Evolutionary conservation across 345 rosid genomes (phyloP).

Genomic region (Gossypium stocksii): DNA sequence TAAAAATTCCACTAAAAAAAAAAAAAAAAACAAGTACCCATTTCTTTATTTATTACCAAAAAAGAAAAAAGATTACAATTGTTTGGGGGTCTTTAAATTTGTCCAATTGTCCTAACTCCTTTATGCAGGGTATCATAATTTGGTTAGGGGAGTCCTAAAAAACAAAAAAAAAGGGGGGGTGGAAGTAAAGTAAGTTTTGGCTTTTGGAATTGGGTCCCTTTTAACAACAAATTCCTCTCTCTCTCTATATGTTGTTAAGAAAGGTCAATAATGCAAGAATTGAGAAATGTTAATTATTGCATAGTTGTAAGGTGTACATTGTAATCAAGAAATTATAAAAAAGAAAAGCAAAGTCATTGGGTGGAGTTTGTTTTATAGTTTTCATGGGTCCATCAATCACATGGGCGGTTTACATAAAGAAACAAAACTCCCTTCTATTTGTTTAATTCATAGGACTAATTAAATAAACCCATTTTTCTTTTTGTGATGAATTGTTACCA

Average conservation of each 20-base stretch:
- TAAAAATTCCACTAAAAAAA: constrained; percentile 18
- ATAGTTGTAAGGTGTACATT: constrained; percentile 39
- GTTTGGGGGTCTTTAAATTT: constrained; percentile 11
- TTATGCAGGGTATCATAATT: constrained; percentile 23
- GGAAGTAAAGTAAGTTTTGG: constrained; percentile 23
- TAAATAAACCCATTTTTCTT: constrained; percentile 5
- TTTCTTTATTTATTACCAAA: background rate
- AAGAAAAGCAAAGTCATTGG: constrained; percentile 30
- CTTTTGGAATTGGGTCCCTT: constrained; percentile 30
- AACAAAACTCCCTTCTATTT: constrained; percentile 18
- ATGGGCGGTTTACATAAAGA: constrained; percentile 46
- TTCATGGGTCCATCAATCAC: constrained; percentile 45
- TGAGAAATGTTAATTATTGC: constrained; percentile 29
- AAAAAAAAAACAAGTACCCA: background rate
- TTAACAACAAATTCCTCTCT: constrained; percentile 18
- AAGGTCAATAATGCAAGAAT: constrained; percentile 35
- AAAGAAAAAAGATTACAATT: background rate
- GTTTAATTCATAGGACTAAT: constrained; percentile 17
- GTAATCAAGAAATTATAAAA: constrained; percentile 28
- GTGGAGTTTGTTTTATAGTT: constrained; percentile 30
- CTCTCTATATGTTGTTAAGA: constrained; percentile 16
- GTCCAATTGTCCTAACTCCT: constrained; percentile 16
- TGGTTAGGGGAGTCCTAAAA: constrained; percentile 10
- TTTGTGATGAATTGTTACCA: background rate
- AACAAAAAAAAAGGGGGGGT: background rate